A percentile compares a stretch with the other conserved stretches of the same genome.
phyloP scores from a whole-genome alignment of 75 land plant species.

The Pinus tabuliformis region DNA sequence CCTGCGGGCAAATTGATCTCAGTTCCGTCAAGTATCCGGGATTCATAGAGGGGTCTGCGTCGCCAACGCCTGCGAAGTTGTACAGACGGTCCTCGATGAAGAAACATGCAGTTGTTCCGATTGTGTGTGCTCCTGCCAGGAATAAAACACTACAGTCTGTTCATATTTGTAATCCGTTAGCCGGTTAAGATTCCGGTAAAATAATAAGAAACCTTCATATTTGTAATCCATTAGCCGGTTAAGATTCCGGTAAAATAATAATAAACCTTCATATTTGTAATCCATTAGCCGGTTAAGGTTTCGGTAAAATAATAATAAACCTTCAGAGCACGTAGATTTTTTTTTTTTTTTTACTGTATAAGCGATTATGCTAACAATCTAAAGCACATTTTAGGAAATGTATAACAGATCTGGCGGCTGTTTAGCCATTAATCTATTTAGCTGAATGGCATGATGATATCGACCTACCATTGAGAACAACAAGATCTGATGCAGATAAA shows the following conservation, averaged over 20 bases:
- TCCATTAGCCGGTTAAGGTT: no score
- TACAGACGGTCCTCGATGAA: slow-evolving; percentile 48
- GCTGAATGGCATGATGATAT: background rate
- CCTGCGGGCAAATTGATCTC: slow-evolving; percentile 34
- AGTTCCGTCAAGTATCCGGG: slow-evolving; percentile 28
- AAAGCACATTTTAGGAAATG: no score
- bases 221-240: no score
- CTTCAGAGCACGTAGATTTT: no score
- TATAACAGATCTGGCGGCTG: background rate
- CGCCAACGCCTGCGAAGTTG: slow-evolving; percentile 16
- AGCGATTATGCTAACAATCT: background rate
- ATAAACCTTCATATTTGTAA: no score
- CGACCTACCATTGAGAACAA: slow-evolving; percentile 47
- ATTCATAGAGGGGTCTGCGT: slow-evolving; percentile 47
- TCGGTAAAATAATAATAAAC: no score
- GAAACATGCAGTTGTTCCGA: slow-evolving; percentile 60
- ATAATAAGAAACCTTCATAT: no score
- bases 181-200: background rate
- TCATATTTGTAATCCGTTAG: background rate
- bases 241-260: no score
- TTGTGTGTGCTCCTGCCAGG: slow-evolving; percentile 62
- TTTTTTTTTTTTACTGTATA: no score
- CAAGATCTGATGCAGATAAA: slow-evolving; percentile 53
- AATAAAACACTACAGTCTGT: background rate
- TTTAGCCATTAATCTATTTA: background rate